These are phyloP conservation scores for Phytophthora europaea DNA, from an alignment of 352 stramenopile species.

Conservation along the genomic window DNA sequence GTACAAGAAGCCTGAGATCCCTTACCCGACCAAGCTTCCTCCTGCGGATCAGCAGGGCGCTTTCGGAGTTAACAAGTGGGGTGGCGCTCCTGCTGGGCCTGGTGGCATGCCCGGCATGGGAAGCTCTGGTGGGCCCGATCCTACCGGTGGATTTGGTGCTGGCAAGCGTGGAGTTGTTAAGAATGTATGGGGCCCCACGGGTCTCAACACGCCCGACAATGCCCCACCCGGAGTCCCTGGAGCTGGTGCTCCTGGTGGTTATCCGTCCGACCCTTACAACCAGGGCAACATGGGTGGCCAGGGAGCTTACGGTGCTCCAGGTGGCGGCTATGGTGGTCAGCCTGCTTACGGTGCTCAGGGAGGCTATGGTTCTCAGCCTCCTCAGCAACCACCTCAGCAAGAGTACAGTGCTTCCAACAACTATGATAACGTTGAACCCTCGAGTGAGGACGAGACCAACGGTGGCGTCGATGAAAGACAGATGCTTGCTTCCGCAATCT, in stretches of 20 bases:
- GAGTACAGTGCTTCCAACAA: conserved; percentile 54
- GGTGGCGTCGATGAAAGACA: conserved; percentile 73
- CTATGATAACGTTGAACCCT: conserved; percentile 65
- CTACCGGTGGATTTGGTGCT: conserved; percentile 49
- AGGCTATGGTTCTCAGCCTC: conserved; percentile 46
- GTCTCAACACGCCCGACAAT: conserved; percentile 73
- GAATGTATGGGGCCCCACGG: conserved; percentile 89
- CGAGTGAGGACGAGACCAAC: conserved; percentile 42
- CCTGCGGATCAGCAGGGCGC: conserved; percentile 59
- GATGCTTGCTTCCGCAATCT: conserved; percentile 96
- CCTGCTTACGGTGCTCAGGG: conserved; percentile 48
- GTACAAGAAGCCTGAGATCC: conserved; percentile 92
- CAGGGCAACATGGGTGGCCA: conserved; percentile 34
- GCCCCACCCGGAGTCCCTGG: conserved; percentile 23
- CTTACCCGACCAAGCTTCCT: conserved; percentile 84
- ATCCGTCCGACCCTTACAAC: conserved; percentile 52
- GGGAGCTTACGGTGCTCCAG: conserved; percentile 44
- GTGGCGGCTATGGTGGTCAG: conserved; percentile 50
- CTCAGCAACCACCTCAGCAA: conserved; percentile 43
- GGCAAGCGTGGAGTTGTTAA: conserved; percentile 71
- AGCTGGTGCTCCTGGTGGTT: conserved; percentile 38
- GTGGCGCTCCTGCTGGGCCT: conserved; percentile 32
- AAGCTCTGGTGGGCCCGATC: conserved; percentile 44
- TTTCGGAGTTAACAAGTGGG: conserved; percentile 76
- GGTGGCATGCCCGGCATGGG: conserved; percentile 43